Base-by-base conservation (phyloP, 2,329 filamentous ascomycete species). In the Orbilia javanica region DNA sequence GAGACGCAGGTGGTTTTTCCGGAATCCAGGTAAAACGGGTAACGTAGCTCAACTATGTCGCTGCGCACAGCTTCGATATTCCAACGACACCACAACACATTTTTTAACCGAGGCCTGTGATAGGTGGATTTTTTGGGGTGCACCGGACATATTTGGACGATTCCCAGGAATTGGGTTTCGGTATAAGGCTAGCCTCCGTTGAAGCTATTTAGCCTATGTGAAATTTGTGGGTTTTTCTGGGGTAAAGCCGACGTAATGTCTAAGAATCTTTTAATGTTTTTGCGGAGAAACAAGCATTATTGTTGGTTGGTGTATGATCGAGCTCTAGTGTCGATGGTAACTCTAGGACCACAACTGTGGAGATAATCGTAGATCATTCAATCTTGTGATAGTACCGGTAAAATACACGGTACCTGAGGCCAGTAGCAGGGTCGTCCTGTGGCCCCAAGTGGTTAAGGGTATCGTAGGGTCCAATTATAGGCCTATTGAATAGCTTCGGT, bases 1-100 rank as follows among this genome's bases (percentile, higher is more conserved):
- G 66, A 52, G 63, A 70, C 60, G 66, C 73, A 66, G 72, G 50
- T 62, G 73, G 73, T 77, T 77, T 77, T 67, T 77, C 73, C 73
- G 73, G 72, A 36, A 39, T 31, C 64, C 52, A 48, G 18, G 8
- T 25, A 60, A 60, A 60, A 60, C 55, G n/a, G 34, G 11, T 18
- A 34, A 36, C 52, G n/a, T n/a, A n/a, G 3, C 29, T 18, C 5
- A 1, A 22, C 11, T n/a, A 22, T 42, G 27, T n/a, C 4, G 55
- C 20, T 39, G 34, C 34, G 27, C 11, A 10, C 18, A 25, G 8
- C 34, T 57, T 39, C 20, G 55, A 70, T 50, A 44, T 34, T 29
- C 65, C 46, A 46, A 77, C 73, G 39, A 66, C 66, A 44, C 73
- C n/a, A 22, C 73, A 77, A 77, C 73, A 71, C 73, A 77, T 52